phyloP scores from a whole-genome alignment of 2,329 filamentous ascomycete species.

The Hansfordia pulvinata region DNA sequence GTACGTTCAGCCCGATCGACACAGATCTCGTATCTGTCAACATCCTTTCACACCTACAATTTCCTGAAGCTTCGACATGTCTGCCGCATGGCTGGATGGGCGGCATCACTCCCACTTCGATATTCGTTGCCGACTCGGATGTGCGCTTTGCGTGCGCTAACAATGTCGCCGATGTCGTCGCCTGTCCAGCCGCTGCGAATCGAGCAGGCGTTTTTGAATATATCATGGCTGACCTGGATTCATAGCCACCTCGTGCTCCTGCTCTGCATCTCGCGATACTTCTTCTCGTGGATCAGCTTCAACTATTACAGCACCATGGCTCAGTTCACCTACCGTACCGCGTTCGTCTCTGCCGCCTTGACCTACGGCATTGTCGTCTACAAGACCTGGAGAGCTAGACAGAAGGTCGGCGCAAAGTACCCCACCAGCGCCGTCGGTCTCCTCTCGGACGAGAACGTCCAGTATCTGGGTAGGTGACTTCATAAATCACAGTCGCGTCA shows the following conservation, averaged over 20 bases:
- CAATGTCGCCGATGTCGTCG: no score
- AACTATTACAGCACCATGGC: slow-evolving; percentile 72
- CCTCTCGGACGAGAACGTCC: slow-evolving; percentile 85
- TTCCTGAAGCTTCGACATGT: slow-evolving; percentile 3
- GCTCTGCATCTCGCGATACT: slow-evolving; percentile 69
- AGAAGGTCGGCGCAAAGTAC: slow-evolving; percentile 56
- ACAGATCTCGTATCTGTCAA: no score
- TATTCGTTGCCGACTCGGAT: no score
- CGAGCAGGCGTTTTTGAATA: no score
- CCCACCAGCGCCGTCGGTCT: slow-evolving; percentile 50
- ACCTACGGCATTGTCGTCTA: slow-evolving; percentile 98
- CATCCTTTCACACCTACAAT: no score
- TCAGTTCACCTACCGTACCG: slow-evolving; percentile 73
- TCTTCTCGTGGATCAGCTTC: slow-evolving; percentile 75
- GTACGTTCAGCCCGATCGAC: no score
- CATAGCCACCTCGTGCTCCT: slow-evolving; percentile 82
- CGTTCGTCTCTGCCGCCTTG: slow-evolving; percentile 76
- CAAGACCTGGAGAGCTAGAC: slow-evolving; percentile 84
- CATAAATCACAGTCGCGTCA: not conserved
- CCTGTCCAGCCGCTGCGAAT: no score
- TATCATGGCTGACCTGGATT: no score
- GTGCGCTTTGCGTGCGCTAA: no score
- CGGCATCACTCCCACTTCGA: no score
- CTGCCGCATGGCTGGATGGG: no score
- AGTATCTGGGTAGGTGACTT: slow-evolving; percentile 70